Percentiles rank a stretch among this genome's conserved stretches.
phyloP scores from a whole-genome alignment of 2,329 filamentous ascomycete species.

The Niveomyces coronatus region DNA sequence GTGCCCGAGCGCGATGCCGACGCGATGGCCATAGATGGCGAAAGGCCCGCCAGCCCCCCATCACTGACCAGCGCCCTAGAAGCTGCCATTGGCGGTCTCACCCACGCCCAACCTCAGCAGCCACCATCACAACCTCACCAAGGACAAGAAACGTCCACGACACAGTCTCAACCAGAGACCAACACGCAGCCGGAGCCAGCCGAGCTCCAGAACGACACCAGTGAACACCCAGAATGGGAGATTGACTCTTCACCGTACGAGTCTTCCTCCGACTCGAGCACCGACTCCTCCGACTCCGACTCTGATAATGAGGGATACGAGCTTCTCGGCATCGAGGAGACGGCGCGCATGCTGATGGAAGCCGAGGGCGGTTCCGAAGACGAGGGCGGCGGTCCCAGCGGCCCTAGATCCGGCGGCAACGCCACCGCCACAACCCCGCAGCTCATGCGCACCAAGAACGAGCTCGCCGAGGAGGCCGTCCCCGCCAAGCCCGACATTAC shows the following conservation, averaged over 20 bases:
- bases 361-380: slow-evolving; percentile 72
- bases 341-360: slow-evolving; percentile 75
- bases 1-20: slow-evolving; percentile 13
- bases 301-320: slow-evolving; percentile 55
- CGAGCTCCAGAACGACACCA: slow-evolving; percentile 22
- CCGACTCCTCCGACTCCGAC: slow-evolving; percentile 51
- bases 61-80: slow-evolving; percentile 33
- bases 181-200: not conserved
- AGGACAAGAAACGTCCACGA: not conserved
- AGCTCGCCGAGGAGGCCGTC: slow-evolving; percentile 50
- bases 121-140: slow-evolving; percentile 4
- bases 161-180: too few species aligned
- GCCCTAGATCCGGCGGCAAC: slow-evolving; percentile 27
- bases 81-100: slow-evolving; percentile 31
- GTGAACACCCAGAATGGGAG: slow-evolving; percentile 69
- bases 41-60: slow-evolving; percentile 21
- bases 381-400: slow-evolving; percentile 46
- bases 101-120: slow-evolving; percentile 8
- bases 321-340: slow-evolving; percentile 70
- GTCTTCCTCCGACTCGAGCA: slow-evolving; percentile 49
- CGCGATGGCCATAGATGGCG: slow-evolving; percentile 26
- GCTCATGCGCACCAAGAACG: slow-evolving; percentile 77
- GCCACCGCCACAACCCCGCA: too few species aligned
- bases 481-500: slow-evolving; percentile 69
- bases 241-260: slow-evolving; percentile 66